phyloP scores from a whole-genome alignment of 2,329 filamentous ascomycete genomes.

The Beauveria sp. region DNA sequence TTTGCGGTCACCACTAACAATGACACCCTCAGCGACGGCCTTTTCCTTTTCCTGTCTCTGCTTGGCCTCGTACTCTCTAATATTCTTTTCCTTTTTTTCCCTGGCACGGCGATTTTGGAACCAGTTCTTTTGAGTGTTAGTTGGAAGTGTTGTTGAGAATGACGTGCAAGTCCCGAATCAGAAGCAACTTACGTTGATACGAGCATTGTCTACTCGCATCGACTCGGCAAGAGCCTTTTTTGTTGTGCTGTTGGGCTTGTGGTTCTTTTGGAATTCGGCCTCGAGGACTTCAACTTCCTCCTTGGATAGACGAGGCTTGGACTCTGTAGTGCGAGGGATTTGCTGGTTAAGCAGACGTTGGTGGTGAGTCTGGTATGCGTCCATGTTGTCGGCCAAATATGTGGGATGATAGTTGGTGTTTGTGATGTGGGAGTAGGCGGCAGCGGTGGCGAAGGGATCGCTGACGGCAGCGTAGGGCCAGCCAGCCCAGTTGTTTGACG shows the following conservation, averaged over 20 bases:
- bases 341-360: constrained; percentile 30
- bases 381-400: constrained; percentile 31
- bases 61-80: constrained; percentile 32
- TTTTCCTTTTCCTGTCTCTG: constrained; percentile 29
- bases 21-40: constrained; percentile 18
- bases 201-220: constrained; percentile 54
- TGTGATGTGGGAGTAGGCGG: constrained; percentile 24
- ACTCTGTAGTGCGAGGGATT: constrained; percentile 35
- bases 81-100: constrained; percentile 56
- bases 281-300: constrained; percentile 53
- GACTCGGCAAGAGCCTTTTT: constrained; percentile 55
- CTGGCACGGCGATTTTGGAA: constrained; percentile 60
- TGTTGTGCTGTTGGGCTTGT: constrained; percentile 54
- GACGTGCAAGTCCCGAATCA: neutral
- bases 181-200: constrained; percentile 48
- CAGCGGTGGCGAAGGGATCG: constrained; percentile 25
- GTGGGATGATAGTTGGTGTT: constrained; percentile 26
- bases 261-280: constrained; percentile 54
- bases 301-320: constrained; percentile 48
- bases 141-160: neutral
- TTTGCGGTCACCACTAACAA: constrained; percentile 23
- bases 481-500: constrained; percentile 27
- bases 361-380: constrained; percentile 29
- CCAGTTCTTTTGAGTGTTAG: constrained; percentile 51
- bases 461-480: constrained; percentile 25